Conservation (phyloP, 495 filamentous ascomycete genomes). For the Barbatosphaeria neglecta region DNA sequence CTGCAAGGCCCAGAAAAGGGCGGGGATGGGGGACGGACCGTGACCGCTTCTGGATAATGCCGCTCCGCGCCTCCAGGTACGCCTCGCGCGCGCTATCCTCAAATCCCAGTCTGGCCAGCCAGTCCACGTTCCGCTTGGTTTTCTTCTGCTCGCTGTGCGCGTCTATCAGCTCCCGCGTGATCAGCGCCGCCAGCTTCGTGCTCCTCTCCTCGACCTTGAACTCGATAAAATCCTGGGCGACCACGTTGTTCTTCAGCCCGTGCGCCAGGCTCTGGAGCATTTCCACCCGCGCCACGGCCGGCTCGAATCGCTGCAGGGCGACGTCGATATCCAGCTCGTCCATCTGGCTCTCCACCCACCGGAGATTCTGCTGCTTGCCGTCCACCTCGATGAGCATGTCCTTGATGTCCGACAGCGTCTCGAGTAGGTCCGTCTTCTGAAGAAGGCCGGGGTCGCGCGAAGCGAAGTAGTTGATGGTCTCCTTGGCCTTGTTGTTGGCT, state of each 20-base stretch:
- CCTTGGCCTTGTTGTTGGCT: conserved; percentile 60
- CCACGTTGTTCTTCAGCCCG: conserved; percentile 67
- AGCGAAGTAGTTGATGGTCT: conserved; percentile 71
- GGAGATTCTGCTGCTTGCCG: conserved; percentile 87
- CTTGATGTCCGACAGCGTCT: conserved; percentile 55
- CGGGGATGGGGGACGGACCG: conserved; percentile 44
- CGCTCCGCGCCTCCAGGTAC: conserved; percentile 67
- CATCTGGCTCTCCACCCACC: conserved; percentile 89
- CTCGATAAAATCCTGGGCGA: conserved; percentile 79
- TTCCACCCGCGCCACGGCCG: conserved; percentile 70
- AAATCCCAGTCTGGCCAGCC: conserved; percentile 76
- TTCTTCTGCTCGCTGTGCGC: conserved; percentile 58
- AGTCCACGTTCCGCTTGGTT: conserved; percentile 61
- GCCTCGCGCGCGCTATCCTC: conserved; percentile 80
- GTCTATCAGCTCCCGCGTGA: conserved; percentile 63
- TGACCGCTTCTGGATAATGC: conserved; percentile 65
- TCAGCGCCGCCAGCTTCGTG: conserved; percentile 57
- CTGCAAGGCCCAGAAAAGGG: background rate
- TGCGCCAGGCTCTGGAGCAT: conserved; percentile 67
- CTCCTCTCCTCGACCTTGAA: conserved; percentile 84
- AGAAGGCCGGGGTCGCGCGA: conserved; percentile 58
- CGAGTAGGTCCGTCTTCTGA: conserved; percentile 60
- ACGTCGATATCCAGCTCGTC: conserved; percentile 95
- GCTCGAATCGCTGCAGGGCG: conserved; percentile 80
- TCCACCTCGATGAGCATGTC: conserved; percentile 90